Conservation (phyloP, 345 rosid genomes). For the Citrus inodora region DNA sequence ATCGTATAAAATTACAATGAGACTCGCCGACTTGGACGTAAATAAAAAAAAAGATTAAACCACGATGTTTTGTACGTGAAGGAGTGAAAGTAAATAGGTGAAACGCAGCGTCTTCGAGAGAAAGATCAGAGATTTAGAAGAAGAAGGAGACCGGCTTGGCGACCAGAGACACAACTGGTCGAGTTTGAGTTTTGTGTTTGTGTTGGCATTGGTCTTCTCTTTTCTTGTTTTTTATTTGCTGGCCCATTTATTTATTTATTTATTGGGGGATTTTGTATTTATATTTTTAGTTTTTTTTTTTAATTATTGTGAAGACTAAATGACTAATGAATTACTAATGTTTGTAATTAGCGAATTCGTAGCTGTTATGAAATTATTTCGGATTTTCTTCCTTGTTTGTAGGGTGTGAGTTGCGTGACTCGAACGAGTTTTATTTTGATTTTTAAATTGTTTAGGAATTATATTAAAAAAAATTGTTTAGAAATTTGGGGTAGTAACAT, state of each 20-base stretch:
- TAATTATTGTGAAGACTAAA: background rate
- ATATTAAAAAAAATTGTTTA: background rate
- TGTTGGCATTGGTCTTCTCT: background rate
- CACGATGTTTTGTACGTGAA: background rate
- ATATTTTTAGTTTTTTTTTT: background rate
- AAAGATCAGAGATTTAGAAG: background rate
- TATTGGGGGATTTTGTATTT: background rate
- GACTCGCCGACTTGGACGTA: background rate
- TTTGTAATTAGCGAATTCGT: background rate
- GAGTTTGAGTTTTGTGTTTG: background rate
- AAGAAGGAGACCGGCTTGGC: background rate
- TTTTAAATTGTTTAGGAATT: background rate
- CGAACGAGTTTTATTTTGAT: background rate
- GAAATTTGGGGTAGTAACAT: background rate
- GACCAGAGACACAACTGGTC: background rate
- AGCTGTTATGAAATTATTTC: background rate
- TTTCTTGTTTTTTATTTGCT: background rate
- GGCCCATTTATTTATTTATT: too few relatives aligned
- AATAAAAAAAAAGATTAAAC: background rate
- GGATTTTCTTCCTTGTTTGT: background rate
- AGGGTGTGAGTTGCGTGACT: background rate
- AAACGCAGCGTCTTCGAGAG: slow-evolving; percentile 9
- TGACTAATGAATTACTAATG: background rate
- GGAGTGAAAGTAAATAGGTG: background rate
- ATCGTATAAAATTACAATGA: slow-evolving; percentile 1